These are phyloP conservation scores for Homolaphlyctis polyrhiza DNA, from an alignment of 371 early-diverging fungal species.

Conservation along the genomic window DNA sequence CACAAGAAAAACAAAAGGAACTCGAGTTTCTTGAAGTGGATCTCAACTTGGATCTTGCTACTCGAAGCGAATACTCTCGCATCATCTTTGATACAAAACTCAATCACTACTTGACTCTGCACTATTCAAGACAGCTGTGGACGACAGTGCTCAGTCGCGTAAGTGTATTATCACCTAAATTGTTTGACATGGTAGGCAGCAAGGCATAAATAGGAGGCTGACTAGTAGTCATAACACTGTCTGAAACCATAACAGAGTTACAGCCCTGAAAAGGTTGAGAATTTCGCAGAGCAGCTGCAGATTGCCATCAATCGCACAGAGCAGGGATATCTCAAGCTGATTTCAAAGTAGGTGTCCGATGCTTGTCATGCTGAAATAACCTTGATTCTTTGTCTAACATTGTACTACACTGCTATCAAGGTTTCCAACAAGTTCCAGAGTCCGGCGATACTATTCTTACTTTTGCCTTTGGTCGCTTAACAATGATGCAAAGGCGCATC, in stretches of 20 bases:
- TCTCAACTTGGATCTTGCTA: neutral
- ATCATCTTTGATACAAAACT: constrained; percentile 4
- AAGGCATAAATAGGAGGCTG: no score
- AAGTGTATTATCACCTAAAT: no score
- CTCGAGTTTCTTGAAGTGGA: neutral
- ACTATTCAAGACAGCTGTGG: neutral
- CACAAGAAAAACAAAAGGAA: neutral
- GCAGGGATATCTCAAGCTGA: neutral
- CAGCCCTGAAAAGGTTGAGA: neutral
- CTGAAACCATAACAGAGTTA: neutral
- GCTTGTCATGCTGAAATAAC: no score
- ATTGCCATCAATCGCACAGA: neutral
- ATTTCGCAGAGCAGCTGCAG: neutral
- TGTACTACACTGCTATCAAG: neutral
- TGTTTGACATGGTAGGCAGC: no score
- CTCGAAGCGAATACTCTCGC: neutral
- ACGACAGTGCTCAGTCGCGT: neutral
- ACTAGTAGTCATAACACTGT: no score
- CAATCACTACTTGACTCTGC: neutral
- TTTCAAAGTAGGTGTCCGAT: neutral
- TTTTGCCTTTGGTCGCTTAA: neutral
- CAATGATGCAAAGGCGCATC: neutral
- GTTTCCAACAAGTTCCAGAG: neutral
- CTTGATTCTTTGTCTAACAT: no score
- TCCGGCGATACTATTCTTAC: neutral